Conservation (phyloP, 306 rosid genomes). For the Medicago truncatula region MtrunA17r5.0-ANR NC_053042.1:52765501-52766000, state of each 20-base stretch:
- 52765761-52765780: conserved; percentile 39
- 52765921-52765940: conserved; percentile 86
- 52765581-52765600: conserved; percentile 68
- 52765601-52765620: conserved; percentile 99
- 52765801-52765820: conserved; percentile 38
- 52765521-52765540: conserved; percentile 93
- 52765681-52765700: conserved; percentile 98
- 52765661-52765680: conserved; percentile 98
- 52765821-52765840: conserved; percentile 47
- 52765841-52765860: conserved; percentile 60
- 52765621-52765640: conserved; percentile 98
- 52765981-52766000: conserved; percentile 20
- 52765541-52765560: conserved; percentile 41
- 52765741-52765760: conserved; percentile 67
- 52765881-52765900: conserved; percentile 94
- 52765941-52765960: conserved; percentile 81
- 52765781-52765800: conserved; percentile 8
- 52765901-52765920: conserved; percentile 90
- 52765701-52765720: conserved; percentile 95
- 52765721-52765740: conserved; percentile 99
- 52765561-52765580: conserved; percentile 11
- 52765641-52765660: conserved; percentile 74
- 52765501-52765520: conserved; percentile 93
- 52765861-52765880: conserved; percentile 97
- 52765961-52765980: background rate